Conservation (phyloP, 768 basidiomycete species). For the Tricholomella constricta region DNA sequence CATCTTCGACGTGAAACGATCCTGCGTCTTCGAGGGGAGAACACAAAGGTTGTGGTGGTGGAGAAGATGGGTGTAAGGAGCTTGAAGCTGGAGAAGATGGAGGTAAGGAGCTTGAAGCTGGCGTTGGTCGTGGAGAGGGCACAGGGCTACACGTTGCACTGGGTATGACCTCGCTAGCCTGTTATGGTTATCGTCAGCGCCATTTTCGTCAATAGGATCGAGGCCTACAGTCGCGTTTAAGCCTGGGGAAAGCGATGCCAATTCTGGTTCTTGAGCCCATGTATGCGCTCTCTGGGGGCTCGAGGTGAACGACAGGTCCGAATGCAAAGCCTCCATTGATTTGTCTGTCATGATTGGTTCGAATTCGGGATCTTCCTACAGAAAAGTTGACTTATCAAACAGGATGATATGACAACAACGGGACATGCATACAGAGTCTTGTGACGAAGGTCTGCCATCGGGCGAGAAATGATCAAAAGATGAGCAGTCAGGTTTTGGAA, state of each 20-base stretch:
- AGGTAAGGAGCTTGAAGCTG: constrained; percentile 17
- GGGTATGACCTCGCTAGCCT: neutral
- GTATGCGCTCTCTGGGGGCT: neutral
- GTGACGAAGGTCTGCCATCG: neutral
- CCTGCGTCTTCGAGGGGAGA: neutral
- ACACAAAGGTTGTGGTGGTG: constrained; percentile 10
- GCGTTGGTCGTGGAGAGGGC: constrained; percentile 3
- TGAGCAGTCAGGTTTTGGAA: neutral
- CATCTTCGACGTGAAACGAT: neutral
- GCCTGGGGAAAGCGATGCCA: neutral
- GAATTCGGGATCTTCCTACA: neutral
- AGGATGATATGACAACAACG: neutral
- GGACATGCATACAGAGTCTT: neutral
- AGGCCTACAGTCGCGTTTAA: neutral
- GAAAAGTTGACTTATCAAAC: too few species aligned
- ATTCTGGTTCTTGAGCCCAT: neutral
- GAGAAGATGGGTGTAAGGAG: constrained; percentile 24
- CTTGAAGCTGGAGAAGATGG: constrained; percentile 20
- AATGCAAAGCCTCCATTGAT: neutral
- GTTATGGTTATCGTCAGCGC: neutral
- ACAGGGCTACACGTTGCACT: neutral
- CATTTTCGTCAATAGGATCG: too few species aligned
- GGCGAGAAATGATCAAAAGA: neutral
- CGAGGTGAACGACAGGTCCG: neutral
- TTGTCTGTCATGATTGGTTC: neutral